Conservation (phyloP, 306 rosid genomes). For the Urtica urens region DNA sequence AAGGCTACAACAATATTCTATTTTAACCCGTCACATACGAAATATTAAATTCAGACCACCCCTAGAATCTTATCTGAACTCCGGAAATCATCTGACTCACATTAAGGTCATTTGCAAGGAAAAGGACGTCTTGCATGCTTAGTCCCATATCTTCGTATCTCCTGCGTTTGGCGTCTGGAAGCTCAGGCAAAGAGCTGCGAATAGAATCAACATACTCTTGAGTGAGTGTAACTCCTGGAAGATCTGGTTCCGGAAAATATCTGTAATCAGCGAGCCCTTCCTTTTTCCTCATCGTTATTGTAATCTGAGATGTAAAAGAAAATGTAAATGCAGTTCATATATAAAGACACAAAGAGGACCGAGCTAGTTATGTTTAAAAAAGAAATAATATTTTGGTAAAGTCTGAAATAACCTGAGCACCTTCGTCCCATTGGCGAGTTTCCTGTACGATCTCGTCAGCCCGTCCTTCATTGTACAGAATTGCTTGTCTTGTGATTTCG, state of each 20-base stretch:
- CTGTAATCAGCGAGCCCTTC: slow-evolving; percentile 97
- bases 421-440: slow-evolving; percentile 93
- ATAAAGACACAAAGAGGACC: neutral
- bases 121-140: slow-evolving; percentile 89
- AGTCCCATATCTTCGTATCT: slow-evolving; percentile 76
- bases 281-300: slow-evolving; percentile 93
- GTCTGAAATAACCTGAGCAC: slow-evolving; percentile 54
- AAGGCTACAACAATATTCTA: too few relatives aligned
- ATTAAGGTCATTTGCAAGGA: slow-evolving; percentile 69
- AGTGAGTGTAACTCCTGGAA: slow-evolving; percentile 65
- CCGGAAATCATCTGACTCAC: slow-evolving; percentile 57
- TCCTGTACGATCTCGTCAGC: slow-evolving; percentile 75
- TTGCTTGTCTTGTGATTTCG: slow-evolving; percentile 82
- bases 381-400: slow-evolving; percentile 13
- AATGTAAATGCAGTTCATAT: neutral
- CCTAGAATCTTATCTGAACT: too few relatives aligned
- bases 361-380: slow-evolving; percentile 7
- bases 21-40: too few relatives aligned
- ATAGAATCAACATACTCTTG: slow-evolving; percentile 58
- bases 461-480: slow-evolving; percentile 67
- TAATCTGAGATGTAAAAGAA: slow-evolving; percentile 38
- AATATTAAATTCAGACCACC: too few relatives aligned
- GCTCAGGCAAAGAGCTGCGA: slow-evolving; percentile 63
- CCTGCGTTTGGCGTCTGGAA: slow-evolving; percentile 84
- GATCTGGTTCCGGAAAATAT: slow-evolving; percentile 97